Base-by-base conservation (phyloP, 257 asterid genomes). In the Linaria vulgaris region DNA sequence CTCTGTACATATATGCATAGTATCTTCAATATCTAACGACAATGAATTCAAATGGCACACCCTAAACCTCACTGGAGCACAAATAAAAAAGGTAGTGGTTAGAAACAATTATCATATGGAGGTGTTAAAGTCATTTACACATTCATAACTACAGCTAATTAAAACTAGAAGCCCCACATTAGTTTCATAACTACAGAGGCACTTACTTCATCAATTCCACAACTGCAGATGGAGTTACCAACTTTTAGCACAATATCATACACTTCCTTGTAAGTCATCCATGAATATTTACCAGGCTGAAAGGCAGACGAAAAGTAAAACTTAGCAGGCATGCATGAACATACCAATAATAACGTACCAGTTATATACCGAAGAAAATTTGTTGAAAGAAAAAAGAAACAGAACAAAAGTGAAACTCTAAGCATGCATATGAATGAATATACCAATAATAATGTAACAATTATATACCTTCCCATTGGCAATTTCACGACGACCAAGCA, bases 401-500 rank as follows among this genome's bases (percentile, higher is more conserved):
- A 4, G 66, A 48, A 38, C 24, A 59, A 54, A 14, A 13, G 14
- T 30, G 34, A 71, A 71, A 31, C 13, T 67, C 50, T 39, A 61
- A 21, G 19, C 46, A 49, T 39, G 60, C 51, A 68, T 48, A n/a
- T n/a, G 69, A 64, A 73, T 65, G 63, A 68, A 73, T 23, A 55
- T 21, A 46, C 47, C 43, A 43, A 41, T 55, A 43, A 51, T 48
- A 48, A 53, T 22, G 13, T 16, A 58, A 64, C 19, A 45, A 64
- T 49, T 11, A 56, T 55, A 27, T 89, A 92, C 99, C 94, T 92
- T 80, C 71, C 97, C 99, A 72, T 80, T 15, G 56, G 78, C 81
- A 59, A 83, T 59, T 68, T 89, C 94, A 59, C 95, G 89, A 56
- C 78, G 83, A 47, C 99, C 97, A 78, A 92, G 99, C 99, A 92